phyloP scores from a whole-genome alignment of 306 rosid species.

The Pyrus betulifolia region DNA sequence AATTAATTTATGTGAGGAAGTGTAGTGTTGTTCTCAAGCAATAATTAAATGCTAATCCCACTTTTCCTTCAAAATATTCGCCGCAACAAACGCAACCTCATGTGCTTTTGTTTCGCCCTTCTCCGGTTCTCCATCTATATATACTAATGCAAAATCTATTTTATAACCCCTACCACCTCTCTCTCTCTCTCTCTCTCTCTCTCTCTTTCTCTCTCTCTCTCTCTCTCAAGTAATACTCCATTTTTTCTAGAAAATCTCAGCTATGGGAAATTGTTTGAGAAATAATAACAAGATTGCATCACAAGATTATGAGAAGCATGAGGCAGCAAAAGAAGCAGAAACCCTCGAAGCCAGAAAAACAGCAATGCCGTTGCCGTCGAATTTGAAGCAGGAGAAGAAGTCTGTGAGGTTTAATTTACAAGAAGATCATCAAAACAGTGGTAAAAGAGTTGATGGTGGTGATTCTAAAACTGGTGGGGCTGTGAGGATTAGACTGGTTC shows the following conservation, averaged over 20 bases:
- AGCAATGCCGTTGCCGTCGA: background rate
- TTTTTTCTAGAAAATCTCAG: background rate
- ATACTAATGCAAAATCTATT: background rate
- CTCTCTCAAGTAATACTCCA: background rate
- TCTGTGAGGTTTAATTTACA: slow-evolving; percentile 16
- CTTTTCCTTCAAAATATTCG: slow-evolving; percentile 23
- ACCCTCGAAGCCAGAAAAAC: background rate
- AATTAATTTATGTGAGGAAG: background rate
- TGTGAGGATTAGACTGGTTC: slow-evolving; percentile 70
- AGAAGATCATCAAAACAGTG: slow-evolving; percentile 14
- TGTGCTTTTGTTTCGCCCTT: slow-evolving; percentile 31
- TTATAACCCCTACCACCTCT: background rate
- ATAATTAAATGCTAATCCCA: slow-evolving; percentile 17
- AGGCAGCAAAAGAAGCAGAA: background rate
- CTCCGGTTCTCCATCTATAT: background rate
- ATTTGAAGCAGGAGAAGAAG: slow-evolving; percentile 6
- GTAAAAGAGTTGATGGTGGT: background rate
- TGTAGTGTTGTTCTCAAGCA: slow-evolving; percentile 16
- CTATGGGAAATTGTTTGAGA: slow-evolving; percentile 76
- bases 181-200: slow-evolving; percentile 1
- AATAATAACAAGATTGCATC: slow-evolving; percentile 27
- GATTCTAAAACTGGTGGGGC: slow-evolving; percentile 32
- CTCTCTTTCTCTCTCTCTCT: background rate
- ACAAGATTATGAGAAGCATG: slow-evolving; percentile 28
- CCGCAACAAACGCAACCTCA: slow-evolving; percentile 61